A percentile compares a stretch with the other conserved stretches of the same genome.
Conservation (phyloP, 2,329 filamentous ascomycete species). For the Curvularia hawaiiensis region DNA sequence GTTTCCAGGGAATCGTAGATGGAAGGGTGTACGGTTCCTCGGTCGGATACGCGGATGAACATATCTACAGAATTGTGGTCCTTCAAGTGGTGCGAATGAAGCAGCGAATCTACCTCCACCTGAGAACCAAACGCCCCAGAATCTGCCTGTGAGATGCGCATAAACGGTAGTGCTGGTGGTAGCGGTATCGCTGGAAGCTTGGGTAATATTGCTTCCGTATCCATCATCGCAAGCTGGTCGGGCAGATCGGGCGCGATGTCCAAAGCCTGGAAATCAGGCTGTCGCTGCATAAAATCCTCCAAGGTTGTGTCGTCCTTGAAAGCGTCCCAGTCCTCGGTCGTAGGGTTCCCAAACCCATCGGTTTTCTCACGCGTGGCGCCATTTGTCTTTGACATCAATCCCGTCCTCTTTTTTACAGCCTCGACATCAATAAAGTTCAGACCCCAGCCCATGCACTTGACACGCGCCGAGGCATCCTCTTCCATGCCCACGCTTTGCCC, state of each 20-base stretch:
- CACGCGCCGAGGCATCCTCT: constrained; percentile 18
- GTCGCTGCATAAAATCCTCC: constrained; percentile 49
- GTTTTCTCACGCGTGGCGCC: constrained; percentile 13
- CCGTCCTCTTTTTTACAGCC: constrained; percentile 50
- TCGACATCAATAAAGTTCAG: constrained; percentile 60
- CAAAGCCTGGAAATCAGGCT: constrained; percentile 40
- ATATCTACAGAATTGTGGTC: constrained; percentile 79
- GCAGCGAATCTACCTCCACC: constrained; percentile 46
- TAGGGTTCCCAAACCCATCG: constrained; percentile 28
- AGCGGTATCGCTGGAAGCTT: constrained; percentile 47
- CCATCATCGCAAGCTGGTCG: constrained; percentile 49
- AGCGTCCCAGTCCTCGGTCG: constrained; percentile 43
- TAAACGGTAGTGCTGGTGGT: constrained; percentile 42
- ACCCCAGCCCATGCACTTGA: constrained; percentile 60
- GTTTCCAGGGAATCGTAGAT: constrained; percentile 88
- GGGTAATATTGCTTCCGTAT: constrained; percentile 45
- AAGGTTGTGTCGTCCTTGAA: constrained; percentile 42
- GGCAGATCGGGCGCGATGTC: constrained; percentile 47
- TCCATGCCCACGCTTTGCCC: constrained; percentile 5
- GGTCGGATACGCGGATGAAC: constrained; percentile 73
- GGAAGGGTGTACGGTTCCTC: constrained; percentile 74
- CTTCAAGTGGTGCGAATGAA: constrained; percentile 57
- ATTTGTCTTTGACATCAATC: constrained; percentile 24
- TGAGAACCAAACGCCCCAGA: constrained; percentile 49
- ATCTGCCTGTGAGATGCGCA: constrained; percentile 35